Evolutionary conservation across 2,329 filamentous ascomycete species (phyloP), one percentile per base, ranked within the genome.

Genomic region (Fusarium zealandicum): DNA sequence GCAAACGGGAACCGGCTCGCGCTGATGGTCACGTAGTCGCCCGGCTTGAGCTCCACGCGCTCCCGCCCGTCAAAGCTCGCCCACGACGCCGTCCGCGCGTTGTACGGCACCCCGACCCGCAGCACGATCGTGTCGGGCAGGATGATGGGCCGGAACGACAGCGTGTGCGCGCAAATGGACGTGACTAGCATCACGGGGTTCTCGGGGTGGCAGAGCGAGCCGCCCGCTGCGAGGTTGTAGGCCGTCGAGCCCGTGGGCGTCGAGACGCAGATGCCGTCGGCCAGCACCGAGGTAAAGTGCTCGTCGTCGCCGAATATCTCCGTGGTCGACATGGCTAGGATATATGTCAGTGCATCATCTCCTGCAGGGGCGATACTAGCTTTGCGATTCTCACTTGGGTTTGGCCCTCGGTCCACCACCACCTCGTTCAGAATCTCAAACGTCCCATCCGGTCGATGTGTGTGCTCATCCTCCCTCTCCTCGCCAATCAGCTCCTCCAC

Each of bases 41-140:
- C 90, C 0, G 90, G 88, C 41, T 77, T 73, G 31, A 95, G 79
- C 76, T 95, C 90, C n/a, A 90, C 76, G 76, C 92, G 86, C 78
- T 97, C 92, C 57, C 92, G 84, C 2, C 95, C 95, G 73, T 99
- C 95, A 71, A 99, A 99, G 73, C 92, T 96, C n/a, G 93, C 95
- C 93, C 95, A 99, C 33, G 90, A 93, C 64, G 86, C 89, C 5
- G 92, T 92, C 42, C 95, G 82, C 8, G 93, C 91, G 73, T 96
- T 89, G 72, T 96, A 98, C 0, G 95, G 95, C n/a, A 98, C 93
- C 10, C 93, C 95, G 14, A 96, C 83, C 31, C 95, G 86, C 54
- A 99, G 80, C 1, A 98, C 93, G 58, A 98, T 96, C 0, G 93
- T 97, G 75, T 99, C 95, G 0, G 95, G 95, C 3, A 98, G 81